Evolutionary conservation across 176 grass and related monocot species (phyloP).

Genomic region (Raddia guianensis): DNA sequence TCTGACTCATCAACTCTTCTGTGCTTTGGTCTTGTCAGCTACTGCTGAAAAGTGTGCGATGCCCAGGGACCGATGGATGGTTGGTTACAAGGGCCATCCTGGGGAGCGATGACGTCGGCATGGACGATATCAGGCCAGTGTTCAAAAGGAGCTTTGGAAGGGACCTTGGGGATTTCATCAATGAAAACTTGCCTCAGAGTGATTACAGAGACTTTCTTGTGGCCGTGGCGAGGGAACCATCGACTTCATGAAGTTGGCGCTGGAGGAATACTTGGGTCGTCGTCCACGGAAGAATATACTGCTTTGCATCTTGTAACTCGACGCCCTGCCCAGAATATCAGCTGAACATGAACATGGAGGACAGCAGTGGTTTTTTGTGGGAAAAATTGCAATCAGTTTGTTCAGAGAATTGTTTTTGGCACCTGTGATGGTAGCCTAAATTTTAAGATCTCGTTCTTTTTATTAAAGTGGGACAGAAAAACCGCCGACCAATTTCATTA

Average conservation of each 20-base stretch:
- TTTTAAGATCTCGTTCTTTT: not conserved
- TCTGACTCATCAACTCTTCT: conserved; percentile 29
- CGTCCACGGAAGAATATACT: conserved; percentile 13
- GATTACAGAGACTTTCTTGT: conserved; percentile 86
- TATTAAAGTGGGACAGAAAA: no score
- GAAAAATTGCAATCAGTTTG: conserved; percentile 9
- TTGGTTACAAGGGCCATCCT: conserved; percentile 69
- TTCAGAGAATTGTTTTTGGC: conserved; percentile 35
- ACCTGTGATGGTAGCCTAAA: not conserved
- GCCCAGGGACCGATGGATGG: conserved; percentile 43
- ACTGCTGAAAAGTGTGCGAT: conserved; percentile 53
- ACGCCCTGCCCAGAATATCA: not conserved
- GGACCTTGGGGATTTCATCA: conserved; percentile 72
- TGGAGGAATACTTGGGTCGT: conserved; percentile 8
- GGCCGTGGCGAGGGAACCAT: conserved; percentile 48
- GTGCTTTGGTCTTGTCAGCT: conserved; percentile 55
- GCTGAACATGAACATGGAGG: conserved; percentile 35
- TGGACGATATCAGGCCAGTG: conserved; percentile 61
- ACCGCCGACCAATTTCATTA: no score
- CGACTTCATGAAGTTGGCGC: conserved; percentile 22
- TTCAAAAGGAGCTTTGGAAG: conserved; percentile 64
- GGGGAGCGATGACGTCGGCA: conserved; percentile 64
- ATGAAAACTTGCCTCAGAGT: conserved; percentile 54
- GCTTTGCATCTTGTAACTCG: conserved; percentile 6
- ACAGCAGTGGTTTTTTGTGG: conserved; percentile 27